phyloP scores from a whole-genome alignment of 371 early-diverging fungal genomes.

The Rhizomucor miehei region DNA sequence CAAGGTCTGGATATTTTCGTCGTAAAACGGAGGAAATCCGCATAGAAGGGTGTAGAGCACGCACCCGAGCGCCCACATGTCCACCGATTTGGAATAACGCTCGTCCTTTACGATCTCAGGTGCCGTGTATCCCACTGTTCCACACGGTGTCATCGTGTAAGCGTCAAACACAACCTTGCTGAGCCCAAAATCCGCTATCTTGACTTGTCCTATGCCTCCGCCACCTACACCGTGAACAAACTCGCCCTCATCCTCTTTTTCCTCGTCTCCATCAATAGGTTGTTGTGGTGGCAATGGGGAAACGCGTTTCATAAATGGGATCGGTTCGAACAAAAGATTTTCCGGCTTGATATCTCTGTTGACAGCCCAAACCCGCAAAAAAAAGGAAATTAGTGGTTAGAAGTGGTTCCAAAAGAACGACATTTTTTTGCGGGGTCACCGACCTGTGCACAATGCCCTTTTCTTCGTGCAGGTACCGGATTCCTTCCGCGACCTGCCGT shows the following conservation, averaged over 20 bases:
- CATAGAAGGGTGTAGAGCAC: constrained; percentile 87
- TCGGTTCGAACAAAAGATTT: constrained; percentile 84
- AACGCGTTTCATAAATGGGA: constrained; percentile 57
- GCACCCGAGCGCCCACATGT: constrained; percentile 94
- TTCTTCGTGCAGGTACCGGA: constrained; percentile 87
- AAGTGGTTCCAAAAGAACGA: neutral
- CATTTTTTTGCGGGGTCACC: neutral
- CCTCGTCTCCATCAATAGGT: constrained; percentile 36
- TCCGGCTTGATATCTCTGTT: constrained; percentile 93
- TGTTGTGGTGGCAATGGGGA: constrained; percentile 38
- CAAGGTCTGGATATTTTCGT: constrained; percentile 50
- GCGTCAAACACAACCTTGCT: constrained; percentile 79
- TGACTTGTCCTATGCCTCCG: constrained; percentile 76
- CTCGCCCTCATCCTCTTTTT: constrained; percentile 59
- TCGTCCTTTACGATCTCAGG: constrained; percentile 88
- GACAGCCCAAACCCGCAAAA: neutral
- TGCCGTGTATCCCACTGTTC: constrained; percentile 91
- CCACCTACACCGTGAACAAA: constrained; percentile 57
- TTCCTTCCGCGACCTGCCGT: constrained; percentile 84
- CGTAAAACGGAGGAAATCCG: constrained; percentile 91
- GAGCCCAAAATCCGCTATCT: constrained; percentile 86
- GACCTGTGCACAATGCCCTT: constrained; percentile 86
- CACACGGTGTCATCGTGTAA: constrained; percentile 89
- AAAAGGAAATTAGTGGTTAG: neutral
- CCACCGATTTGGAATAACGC: constrained; percentile 82